Evolutionary conservation across 2,329 filamentous ascomycete species (phyloP).

Genomic region (Davidsoniella eucalypti): DNA sequence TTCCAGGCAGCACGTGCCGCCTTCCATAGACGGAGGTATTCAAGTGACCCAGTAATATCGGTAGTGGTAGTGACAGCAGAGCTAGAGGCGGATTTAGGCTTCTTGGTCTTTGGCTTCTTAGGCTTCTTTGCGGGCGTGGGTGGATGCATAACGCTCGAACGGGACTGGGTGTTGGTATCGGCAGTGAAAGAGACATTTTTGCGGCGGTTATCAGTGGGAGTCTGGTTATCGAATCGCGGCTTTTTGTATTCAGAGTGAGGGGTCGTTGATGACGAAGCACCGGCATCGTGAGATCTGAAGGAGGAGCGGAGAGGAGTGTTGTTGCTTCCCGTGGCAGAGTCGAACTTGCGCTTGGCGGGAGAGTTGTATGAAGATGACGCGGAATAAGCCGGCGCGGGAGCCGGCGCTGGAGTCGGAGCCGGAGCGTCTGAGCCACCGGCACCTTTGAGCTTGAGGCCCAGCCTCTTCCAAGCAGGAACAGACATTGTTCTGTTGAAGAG

Average conservation of each 20-base stretch:
- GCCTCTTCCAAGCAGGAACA: constrained; percentile 43
- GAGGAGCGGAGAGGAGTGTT: constrained; percentile 7
- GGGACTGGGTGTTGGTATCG: constrained; percentile 22
- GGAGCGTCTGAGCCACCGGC: constrained; percentile 19
- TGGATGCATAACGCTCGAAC: constrained; percentile 13
- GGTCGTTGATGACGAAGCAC: constrained; percentile 9
- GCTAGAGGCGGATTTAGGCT: constrained; percentile 22
- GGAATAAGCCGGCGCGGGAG: background rate
- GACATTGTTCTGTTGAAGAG: constrained; percentile 26
- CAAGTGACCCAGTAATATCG: constrained; percentile 47
- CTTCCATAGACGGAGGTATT: constrained; percentile 65
- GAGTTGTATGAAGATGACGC: background rate
- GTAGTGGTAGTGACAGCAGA: constrained; percentile 17
- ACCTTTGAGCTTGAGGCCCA: constrained; percentile 44
- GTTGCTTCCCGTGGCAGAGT: constrained; percentile 7
- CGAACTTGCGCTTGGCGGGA: constrained; percentile 23
- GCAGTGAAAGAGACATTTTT: constrained; percentile 36
- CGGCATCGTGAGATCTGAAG: constrained; percentile 12
- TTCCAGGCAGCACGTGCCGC: constrained; percentile 62
- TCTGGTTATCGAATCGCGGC: constrained; percentile 14
- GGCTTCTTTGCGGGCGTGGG: constrained; percentile 18
- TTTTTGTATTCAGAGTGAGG: constrained; percentile 19
- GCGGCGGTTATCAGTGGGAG: constrained; percentile 18
- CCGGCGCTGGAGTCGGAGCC: constrained; percentile 14
- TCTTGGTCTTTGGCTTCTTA: constrained; percentile 23